Percentiles rank a stretch among this genome's conserved stretches.
These are phyloP conservation scores for Eutrema japonicum DNA, from an alignment of 345 rosid genomes.

Conservation along the genomic window DNA sequence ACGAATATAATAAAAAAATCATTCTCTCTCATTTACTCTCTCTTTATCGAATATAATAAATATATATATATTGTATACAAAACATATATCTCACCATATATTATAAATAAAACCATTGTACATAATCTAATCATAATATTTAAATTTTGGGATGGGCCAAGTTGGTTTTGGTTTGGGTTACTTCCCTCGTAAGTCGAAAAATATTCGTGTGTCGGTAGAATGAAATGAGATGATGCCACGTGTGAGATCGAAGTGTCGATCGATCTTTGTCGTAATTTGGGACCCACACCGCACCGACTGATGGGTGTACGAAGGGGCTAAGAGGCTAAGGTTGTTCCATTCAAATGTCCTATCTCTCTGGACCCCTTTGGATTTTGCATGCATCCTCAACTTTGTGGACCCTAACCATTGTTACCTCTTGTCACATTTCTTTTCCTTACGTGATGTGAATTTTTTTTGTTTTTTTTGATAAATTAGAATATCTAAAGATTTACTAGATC, in stretches of 20 bases:
- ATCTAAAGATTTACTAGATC: no score
- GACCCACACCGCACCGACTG: conserved; percentile 40
- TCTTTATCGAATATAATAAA: no score
- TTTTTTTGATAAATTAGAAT: no score
- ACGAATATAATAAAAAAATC: no score
- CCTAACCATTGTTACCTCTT: conserved; percentile 29
- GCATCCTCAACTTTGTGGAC: conserved; percentile 7
- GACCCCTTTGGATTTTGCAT: conserved; percentile 40
- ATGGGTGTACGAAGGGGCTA: conserved; percentile 24
- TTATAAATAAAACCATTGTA: no score
- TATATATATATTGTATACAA: no score
- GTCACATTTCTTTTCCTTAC: conserved; percentile 29
- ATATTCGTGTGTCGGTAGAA: conserved; percentile 53
- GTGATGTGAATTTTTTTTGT: conserved; percentile 28
- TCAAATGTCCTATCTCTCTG: conserved; percentile 39
- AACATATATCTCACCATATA: no score
- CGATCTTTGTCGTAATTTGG: conserved; percentile 29
- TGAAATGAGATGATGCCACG: conserved; percentile 30
- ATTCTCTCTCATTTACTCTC: no score
- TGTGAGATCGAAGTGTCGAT: conserved; percentile 25
- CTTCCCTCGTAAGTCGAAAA: conserved; percentile 60
- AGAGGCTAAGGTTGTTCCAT: conserved; percentile 37
- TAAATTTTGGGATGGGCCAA: no score
- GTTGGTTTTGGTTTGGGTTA: conserved; percentile 11
- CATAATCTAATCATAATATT: no score